Conservation (phyloP, 108 stramenopile species). For the Fragilariopsis cylindrus region DNA sequence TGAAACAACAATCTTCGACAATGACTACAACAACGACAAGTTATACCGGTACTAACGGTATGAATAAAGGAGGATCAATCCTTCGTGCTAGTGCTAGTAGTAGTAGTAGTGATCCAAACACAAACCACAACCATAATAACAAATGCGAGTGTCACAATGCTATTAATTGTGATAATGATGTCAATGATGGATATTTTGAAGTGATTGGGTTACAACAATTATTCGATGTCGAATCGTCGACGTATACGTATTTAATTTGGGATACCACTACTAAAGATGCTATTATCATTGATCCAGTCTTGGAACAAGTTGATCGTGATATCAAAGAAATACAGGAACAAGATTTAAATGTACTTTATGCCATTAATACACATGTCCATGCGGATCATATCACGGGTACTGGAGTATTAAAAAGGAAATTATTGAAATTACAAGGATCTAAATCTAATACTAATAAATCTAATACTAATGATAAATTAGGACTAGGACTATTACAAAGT, state of each 20-base stretch:
- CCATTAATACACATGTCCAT: constrained; percentile 81
- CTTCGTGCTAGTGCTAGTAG: constrained; percentile 10
- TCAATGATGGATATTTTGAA: not conserved
- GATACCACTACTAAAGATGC: constrained; percentile 80
- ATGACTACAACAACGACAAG: not conserved
- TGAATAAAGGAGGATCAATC: constrained; percentile 29
- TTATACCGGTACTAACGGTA: not conserved
- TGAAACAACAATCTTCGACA: not conserved
- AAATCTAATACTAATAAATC: too few relatives aligned
- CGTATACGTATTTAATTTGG: constrained; percentile 90
- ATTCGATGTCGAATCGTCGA: constrained; percentile 85
- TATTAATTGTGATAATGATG: too few relatives aligned
- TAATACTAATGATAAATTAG: too few relatives aligned
- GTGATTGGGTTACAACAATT: constrained; percentile 80
- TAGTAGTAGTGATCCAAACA: not conserved
- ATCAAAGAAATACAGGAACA: constrained; percentile 56
- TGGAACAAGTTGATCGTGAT: constrained; percentile 81
- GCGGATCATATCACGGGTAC: constrained; percentile 93
- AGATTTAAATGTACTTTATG: constrained; percentile 73
- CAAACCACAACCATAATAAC: not conserved
- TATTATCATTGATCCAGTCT: constrained; percentile 91
- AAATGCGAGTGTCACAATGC: not conserved
- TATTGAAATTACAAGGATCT: constrained; percentile 15
- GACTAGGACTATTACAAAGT: constrained; percentile 40
- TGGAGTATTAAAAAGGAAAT: constrained; percentile 58